A percentile compares a stretch with the other conserved stretches of the same genome.
Evolutionary conservation across 768 basidiomycete species (phyloP).

Genomic region (Suillus subaureus): DNA sequence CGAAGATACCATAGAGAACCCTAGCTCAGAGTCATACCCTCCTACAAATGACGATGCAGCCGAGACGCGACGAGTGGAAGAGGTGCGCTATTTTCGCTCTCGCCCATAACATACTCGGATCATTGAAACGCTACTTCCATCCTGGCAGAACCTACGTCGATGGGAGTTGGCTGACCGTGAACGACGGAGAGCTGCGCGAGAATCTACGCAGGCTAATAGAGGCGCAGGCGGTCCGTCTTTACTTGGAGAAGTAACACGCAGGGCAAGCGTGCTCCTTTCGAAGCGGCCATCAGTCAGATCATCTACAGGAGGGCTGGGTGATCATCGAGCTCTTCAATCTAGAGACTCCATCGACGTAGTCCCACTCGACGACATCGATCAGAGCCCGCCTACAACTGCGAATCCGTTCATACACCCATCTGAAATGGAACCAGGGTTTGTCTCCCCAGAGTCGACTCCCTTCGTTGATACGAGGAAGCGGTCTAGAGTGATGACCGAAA

Average conservation of each 20-base stretch:
- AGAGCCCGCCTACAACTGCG: slow-evolving; percentile 38
- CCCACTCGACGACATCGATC: slow-evolving; percentile 55
- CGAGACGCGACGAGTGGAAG: slow-evolving; percentile 70
- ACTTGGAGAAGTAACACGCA: slow-evolving; percentile 58
- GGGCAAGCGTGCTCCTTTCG: slow-evolving; percentile 61
- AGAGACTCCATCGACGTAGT: slow-evolving; percentile 55
- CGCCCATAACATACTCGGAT: background rate
- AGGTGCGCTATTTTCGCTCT: slow-evolving; percentile 47
- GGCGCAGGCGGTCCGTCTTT: slow-evolving; percentile 40
- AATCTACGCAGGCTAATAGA: slow-evolving; percentile 38
- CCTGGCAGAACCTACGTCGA: slow-evolving; percentile 63
- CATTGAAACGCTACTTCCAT: slow-evolving; percentile 8
- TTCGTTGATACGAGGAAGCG: slow-evolving; percentile 42
- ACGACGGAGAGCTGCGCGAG: slow-evolving; percentile 72
- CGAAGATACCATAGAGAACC: slow-evolving; percentile 28
- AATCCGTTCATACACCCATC: slow-evolving; percentile 50
- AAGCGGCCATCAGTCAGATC: slow-evolving; percentile 38
- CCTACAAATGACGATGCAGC: slow-evolving; percentile 66
- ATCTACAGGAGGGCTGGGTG: slow-evolving; percentile 36
- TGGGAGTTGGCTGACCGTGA: slow-evolving; percentile 82
- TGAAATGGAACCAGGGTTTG: slow-evolving; percentile 9
- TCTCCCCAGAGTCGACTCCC: slow-evolving; percentile 18
- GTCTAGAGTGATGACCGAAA: slow-evolving; percentile 21
- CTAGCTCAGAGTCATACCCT: slow-evolving; percentile 50
- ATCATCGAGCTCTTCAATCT: slow-evolving; percentile 50